phyloP scores from a whole-genome alignment of 2,329 filamentous ascomycete species.

The Diaporthe sp. region DNA sequence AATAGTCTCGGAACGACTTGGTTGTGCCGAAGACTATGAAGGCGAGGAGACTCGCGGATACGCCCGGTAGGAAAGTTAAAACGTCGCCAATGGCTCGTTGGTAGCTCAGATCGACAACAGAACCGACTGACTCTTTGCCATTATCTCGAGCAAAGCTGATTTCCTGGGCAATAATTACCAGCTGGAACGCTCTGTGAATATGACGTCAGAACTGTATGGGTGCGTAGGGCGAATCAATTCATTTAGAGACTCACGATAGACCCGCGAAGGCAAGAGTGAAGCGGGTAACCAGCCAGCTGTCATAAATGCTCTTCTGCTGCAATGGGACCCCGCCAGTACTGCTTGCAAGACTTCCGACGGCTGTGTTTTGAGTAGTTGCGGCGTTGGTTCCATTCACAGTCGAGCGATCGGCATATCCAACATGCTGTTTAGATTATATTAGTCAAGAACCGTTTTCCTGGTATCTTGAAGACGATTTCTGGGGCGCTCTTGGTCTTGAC shows the following conservation, averaged over 20 bases:
- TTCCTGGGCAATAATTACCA: slow-evolving; percentile 55
- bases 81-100: slow-evolving; percentile 49
- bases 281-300: slow-evolving; percentile 59
- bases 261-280: slow-evolving; percentile 60
- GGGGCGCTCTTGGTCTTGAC: not conserved
- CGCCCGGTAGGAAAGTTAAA: slow-evolving; percentile 54
- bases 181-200: slow-evolving; percentile 51
- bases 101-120: slow-evolving; percentile 51
- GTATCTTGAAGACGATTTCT: too few species aligned
- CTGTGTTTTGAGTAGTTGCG: slow-evolving; percentile 38
- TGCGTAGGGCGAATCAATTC: not conserved
- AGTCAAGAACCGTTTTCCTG: not conserved
- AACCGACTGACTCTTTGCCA: slow-evolving; percentile 46
- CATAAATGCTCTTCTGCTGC: slow-evolving; percentile 54
- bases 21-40: slow-evolving; percentile 60
- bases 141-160: slow-evolving; percentile 49
- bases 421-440: slow-evolving; percentile 42
- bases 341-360: slow-evolving; percentile 40
- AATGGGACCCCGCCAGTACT: slow-evolving; percentile 37
- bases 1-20: slow-evolving; percentile 50
- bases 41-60: slow-evolving; percentile 51
- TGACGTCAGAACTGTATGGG: not conserved
- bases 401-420: slow-evolving; percentile 48
- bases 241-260: slow-evolving; percentile 49
- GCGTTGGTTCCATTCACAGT: not conserved